These are phyloP conservation scores for Aspergillus fructus DNA, from an alignment of 2,329 filamentous ascomycete species.

Conservation along the genomic window DNA sequence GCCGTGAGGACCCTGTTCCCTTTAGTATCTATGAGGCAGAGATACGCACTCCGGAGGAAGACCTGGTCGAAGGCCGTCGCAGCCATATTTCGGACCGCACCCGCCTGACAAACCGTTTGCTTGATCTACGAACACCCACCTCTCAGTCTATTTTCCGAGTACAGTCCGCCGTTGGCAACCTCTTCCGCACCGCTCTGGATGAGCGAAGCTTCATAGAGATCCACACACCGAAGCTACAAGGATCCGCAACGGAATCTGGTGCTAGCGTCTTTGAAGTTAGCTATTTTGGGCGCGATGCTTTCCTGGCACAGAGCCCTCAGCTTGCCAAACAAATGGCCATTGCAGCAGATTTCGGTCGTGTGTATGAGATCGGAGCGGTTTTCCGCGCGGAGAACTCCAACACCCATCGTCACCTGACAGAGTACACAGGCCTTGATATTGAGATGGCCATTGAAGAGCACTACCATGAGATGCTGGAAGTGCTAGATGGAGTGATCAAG, in stretches of 20 bases:
- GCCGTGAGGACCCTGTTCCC: conserved; percentile 61
- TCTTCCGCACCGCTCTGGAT: conserved; percentile 76
- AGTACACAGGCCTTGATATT: conserved; percentile 89
- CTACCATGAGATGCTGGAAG: conserved; percentile 81
- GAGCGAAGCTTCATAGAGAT: conserved; percentile 83
- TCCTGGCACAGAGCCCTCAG: conserved; percentile 88
- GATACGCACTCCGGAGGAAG: conserved; percentile 57
- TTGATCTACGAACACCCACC: conserved; percentile 81
- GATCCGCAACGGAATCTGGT: conserved; percentile 85
- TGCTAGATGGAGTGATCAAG: conserved; percentile 80
- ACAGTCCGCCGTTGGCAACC: conserved; percentile 74
- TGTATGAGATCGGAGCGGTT: conserved; percentile 86
- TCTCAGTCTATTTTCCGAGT: conserved; percentile 87
- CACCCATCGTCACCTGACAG: conserved; percentile 88
- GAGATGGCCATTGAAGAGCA: conserved; percentile 90
- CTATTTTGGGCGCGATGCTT: conserved; percentile 85
- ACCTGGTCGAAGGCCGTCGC: conserved; percentile 55
- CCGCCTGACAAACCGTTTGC: conserved; percentile 73
- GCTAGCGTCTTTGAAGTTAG: conserved; percentile 88
- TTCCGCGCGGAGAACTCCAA: conserved; percentile 96
- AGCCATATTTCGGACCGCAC: conserved; percentile 69
- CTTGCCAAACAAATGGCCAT: conserved; percentile 92
- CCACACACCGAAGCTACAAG: conserved; percentile 88
- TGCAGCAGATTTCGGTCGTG: conserved; percentile 81
- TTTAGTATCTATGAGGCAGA: conserved; percentile 72